A percentile compares a stretch with the other conserved stretches of the same genome.
Conservation (phyloP, 148 eudicot genomes). For the Chenopodium formosanum region DNA sequence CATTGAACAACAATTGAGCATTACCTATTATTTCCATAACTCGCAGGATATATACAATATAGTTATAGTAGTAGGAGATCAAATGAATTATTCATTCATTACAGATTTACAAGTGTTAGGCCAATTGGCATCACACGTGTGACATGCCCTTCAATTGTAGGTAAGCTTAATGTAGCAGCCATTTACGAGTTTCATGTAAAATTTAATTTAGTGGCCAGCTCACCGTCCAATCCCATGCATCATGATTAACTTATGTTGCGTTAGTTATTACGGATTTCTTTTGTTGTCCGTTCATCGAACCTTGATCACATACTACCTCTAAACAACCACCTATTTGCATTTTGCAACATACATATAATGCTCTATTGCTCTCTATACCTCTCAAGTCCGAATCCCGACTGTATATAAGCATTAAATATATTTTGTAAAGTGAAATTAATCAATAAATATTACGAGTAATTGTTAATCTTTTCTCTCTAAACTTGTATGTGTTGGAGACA, state of each 20-base stretch:
- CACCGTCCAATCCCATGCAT: slow-evolving; percentile 4
- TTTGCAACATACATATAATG: no score
- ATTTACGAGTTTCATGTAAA: not conserved
- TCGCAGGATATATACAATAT: not conserved
- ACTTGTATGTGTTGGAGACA: no score
- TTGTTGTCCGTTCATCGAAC: not conserved
- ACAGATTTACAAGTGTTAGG: not conserved
- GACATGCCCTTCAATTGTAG: not conserved
- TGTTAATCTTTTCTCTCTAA: no score
- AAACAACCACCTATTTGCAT: not conserved
- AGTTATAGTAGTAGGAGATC: no score
- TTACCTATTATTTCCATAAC: not conserved
- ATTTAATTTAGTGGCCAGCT: not conserved
- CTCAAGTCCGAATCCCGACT: no score
- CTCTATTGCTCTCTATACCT: no score
- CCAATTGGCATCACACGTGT: not conserved
- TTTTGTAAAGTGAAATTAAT: no score
- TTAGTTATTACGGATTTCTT: not conserved
- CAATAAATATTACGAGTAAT: no score
- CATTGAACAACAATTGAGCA: not conserved
- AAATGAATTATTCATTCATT: no score
- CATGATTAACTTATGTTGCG: not conserved
- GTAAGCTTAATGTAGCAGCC: not conserved
- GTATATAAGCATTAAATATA: no score
- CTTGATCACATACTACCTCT: not conserved